Percentiles rank a stretch among this genome's conserved stretches.
Evolutionary conservation across 805 yeast species (phyloP).

Genomic region (Saturnispora zaruensis): DNA sequence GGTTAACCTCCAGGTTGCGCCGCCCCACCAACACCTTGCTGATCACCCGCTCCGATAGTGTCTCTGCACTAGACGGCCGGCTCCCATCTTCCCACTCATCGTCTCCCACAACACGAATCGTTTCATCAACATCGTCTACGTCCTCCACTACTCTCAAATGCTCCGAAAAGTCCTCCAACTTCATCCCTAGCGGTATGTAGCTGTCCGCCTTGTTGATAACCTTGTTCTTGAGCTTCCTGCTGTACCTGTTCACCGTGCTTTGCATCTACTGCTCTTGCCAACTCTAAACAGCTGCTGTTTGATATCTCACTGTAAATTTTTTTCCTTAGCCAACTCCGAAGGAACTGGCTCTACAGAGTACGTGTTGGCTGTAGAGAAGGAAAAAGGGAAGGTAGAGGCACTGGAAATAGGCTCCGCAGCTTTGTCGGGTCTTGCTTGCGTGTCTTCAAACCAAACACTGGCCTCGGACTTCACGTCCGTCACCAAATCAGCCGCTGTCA

Average conservation of each 20-base stretch:
- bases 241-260: background rate
- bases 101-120: slow-evolving; percentile 4
- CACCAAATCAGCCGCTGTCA: background rate
- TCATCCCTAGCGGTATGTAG: slow-evolving; percentile 14
- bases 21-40: slow-evolving; percentile 6
- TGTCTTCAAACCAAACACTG: background rate
- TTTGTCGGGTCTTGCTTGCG: background rate
- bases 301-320: background rate
- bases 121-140: slow-evolving; percentile 1
- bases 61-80: slow-evolving; percentile 7
- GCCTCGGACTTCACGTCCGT: background rate
- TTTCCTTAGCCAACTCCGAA: background rate
- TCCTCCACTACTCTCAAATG: slow-evolving; percentile 5
- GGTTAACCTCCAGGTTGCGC: slow-evolving; percentile 5
- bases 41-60: slow-evolving; percentile 2
- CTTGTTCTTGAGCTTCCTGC: slow-evolving; percentile 7
- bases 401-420: background rate
- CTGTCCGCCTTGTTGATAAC: slow-evolving; percentile 10
- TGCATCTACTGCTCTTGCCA: background rate
- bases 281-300: background rate
- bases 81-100: background rate
- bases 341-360: background rate
- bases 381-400: too few relatives aligned
- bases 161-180: slow-evolving; percentile 13
- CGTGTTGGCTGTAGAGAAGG: background rate